Evolutionary conservation across 805 yeast genomes (phyloP), one percentile per base, ranked within the genome.

Genomic region (Metschnikowia chrysomelidarum): DNA sequence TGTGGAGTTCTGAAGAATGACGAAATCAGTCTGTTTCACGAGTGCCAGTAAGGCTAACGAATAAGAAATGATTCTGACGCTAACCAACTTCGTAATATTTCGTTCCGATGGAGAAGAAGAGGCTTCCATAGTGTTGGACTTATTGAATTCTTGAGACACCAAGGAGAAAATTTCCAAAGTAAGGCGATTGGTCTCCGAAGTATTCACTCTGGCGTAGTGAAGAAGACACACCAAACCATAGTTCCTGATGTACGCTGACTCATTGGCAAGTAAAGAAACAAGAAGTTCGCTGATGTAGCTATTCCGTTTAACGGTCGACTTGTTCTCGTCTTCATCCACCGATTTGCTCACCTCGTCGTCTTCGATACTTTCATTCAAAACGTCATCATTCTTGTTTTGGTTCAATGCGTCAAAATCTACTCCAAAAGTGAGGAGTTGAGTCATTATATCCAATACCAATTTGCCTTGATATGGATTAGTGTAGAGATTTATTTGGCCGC

Each of bases 1-100:
- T 3, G 67, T 62, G 5, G 72, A 52, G 33, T 65, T 64, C 39
- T 66, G 71, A 5, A 68, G 46, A 11, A 57, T 40, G 2, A 57
- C 51, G 7, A 60, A 49, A 14, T 63, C 60, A 1, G 71, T 57
- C 27, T 61, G 65, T 36, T 56, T 62, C 13, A 68, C 50, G 16
- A 67, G 46, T 1, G 67, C 45, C 54, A 57, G 57, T 22, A 68
- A 49, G 2, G 64, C 59, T 26, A 68, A 53, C 1, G 72, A 57
- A 43, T 56, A 62, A 13, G 63, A 59, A 20, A 58, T 37, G 13
- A 67, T 40, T 30, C 50, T 56, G 3, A 56, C 56, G 1, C 53
- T 34, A 1, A 42, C 27, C 5, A 40, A 43, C 11, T 27, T 27
- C 11, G 59, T 47, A 7, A 49, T 41, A 30, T 58, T 57, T 16